Percentiles rank a stretch among this genome's conserved stretches.
These are phyloP conservation scores for Fusarium dlaminii DNA, from an alignment of 2,329 filamentous ascomycete species.

Conservation along the genomic window DNA sequence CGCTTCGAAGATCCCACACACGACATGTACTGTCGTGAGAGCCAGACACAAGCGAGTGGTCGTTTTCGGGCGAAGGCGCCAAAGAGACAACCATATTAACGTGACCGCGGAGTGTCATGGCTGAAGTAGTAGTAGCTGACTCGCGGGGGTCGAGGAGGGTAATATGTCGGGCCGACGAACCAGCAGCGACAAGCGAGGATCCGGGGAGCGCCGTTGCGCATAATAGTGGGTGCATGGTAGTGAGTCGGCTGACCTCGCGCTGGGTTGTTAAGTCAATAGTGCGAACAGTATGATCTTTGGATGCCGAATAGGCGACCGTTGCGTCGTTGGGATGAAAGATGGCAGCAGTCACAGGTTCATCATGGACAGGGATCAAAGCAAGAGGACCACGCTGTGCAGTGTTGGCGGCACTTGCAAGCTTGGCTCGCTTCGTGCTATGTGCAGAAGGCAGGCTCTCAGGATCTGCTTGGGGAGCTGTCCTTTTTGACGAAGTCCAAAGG, in stretches of 20 bases:
- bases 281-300: slow-evolving; percentile 88
- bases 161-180: slow-evolving; percentile 86
- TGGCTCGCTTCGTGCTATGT: slow-evolving; percentile 79
- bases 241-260: slow-evolving; percentile 80
- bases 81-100: slow-evolving; percentile 73
- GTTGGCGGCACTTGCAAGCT: slow-evolving; percentile 58
- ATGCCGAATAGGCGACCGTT: slow-evolving; percentile 90
- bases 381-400: slow-evolving; percentile 82
- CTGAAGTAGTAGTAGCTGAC: slow-evolving; percentile 77
- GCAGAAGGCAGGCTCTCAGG: slow-evolving; percentile 73
- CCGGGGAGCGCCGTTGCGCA: slow-evolving; percentile 79
- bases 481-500: slow-evolving; percentile 87
- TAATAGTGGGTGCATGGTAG: slow-evolving; percentile 84
- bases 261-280: slow-evolving; percentile 91
- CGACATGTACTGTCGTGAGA: slow-evolving; percentile 92
- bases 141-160: slow-evolving; percentile 91
- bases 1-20: slow-evolving; percentile 90
- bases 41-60: slow-evolving; percentile 87
- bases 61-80: slow-evolving; percentile 66
- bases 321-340: slow-evolving; percentile 86
- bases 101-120: slow-evolving; percentile 93
- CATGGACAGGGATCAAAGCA: slow-evolving; percentile 76
- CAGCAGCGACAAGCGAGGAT: slow-evolving; percentile 72
- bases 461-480: slow-evolving; percentile 78
- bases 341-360: slow-evolving; percentile 77